A percentile compares a stretch with the other conserved stretches of the same genome.
These are phyloP conservation scores for Lodderomyces metapsilosis DNA, from an alignment of 1,139 yeast genomes.

Conservation along the genomic window DNA sequence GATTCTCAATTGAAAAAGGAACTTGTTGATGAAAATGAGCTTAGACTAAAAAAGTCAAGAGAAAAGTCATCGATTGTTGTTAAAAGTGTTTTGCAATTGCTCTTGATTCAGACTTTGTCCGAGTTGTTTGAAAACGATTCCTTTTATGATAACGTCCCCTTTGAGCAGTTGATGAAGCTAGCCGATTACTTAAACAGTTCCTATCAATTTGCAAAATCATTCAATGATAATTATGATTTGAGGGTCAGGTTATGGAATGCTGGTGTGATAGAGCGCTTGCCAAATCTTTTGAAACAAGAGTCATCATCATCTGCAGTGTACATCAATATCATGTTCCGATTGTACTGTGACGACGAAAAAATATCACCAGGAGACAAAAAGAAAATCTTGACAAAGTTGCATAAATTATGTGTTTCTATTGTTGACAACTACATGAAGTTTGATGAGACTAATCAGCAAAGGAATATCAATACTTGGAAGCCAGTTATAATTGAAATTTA, in stretches of 20 bases:
- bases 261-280: slow-evolving; percentile 88
- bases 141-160: slow-evolving; percentile 72
- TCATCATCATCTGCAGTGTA: slow-evolving; percentile 87
- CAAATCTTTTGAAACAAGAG: slow-evolving; percentile 89
- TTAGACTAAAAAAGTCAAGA: slow-evolving; percentile 30
- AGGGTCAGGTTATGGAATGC: slow-evolving; percentile 87
- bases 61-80: slow-evolving; percentile 82
- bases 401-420: slow-evolving; percentile 72
- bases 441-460: slow-evolving; percentile 73
- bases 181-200: slow-evolving; percentile 63
- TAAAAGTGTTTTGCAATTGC: slow-evolving; percentile 84
- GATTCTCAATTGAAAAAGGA: slow-evolving; percentile 8
- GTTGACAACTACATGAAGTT: slow-evolving; percentile 67
- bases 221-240: slow-evolving; percentile 85
- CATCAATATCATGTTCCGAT: slow-evolving; percentile 73
- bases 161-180: slow-evolving; percentile 55
- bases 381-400: slow-evolving; percentile 51
- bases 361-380: slow-evolving; percentile 33
- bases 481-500: slow-evolving; percentile 88
- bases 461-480: slow-evolving; percentile 82
- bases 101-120: slow-evolving; percentile 83
- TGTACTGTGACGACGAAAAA: slow-evolving; percentile 70
- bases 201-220: slow-evolving; percentile 77
- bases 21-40: slow-evolving; percentile 23
- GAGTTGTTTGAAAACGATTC: slow-evolving; percentile 72